Conservation (phyloP, 2,329 filamentous ascomycete genomes). For the Aureobasidium namibiae region DNA sequence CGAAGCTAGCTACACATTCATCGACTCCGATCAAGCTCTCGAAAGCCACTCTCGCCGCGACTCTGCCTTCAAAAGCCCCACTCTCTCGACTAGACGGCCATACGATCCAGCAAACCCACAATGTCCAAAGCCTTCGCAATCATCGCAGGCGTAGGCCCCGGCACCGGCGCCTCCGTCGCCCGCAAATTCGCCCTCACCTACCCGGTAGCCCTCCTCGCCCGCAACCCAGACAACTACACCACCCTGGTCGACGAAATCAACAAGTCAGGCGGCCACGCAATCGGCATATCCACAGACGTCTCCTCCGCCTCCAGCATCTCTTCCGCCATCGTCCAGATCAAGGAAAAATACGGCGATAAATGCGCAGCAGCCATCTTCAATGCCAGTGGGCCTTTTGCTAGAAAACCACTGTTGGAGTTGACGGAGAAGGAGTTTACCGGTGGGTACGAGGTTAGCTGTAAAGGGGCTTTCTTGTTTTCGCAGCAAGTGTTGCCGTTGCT, state of each 20-base stretch:
- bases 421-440: conserved; percentile 49
- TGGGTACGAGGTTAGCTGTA: conserved; percentile 42
- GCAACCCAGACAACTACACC: conserved; percentile 56
- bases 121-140: conserved; percentile 49
- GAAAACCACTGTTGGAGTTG: conserved; percentile 55
- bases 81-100: no score
- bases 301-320: conserved; percentile 47
- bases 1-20: not conserved
- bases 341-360: conserved; percentile 44
- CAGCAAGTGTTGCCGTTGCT: conserved; percentile 64
- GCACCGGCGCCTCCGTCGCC: conserved; percentile 57
- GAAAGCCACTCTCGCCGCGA: not conserved
- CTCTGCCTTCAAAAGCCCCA: no score
- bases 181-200: conserved; percentile 56
- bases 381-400: conserved; percentile 49
- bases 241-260: conserved; percentile 63
- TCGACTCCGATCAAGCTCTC: not conserved
- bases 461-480: conserved; percentile 69
- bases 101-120: not conserved
- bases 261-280: conserved; percentile 55
- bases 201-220: conserved; percentile 66
- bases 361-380: conserved; percentile 61
- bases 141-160: conserved; percentile 64
- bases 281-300: conserved; percentile 62
- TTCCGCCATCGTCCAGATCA: conserved; percentile 55